These are phyloP conservation scores for Phytopythium litorale DNA, from an alignment of 352 stramenopile species.

Conservation along the genomic window DNA sequence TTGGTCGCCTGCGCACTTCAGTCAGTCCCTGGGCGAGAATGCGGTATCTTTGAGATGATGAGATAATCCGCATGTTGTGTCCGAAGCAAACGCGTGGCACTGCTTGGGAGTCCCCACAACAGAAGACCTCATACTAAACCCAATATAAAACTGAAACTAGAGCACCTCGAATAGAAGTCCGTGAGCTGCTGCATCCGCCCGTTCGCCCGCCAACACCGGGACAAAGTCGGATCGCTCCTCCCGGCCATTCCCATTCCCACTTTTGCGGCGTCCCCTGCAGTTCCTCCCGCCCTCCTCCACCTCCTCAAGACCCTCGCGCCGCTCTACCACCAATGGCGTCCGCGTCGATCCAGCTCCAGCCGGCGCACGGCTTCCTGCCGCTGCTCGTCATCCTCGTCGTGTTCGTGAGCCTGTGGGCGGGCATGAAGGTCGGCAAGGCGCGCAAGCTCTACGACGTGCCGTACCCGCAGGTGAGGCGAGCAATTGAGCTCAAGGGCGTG, in stretches of 20 bases:
- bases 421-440: conserved; percentile 44
- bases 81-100: background rate
- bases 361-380: conserved; percentile 42
- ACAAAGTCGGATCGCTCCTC: background rate
- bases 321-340: background rate
- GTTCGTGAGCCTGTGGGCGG: conserved; percentile 55
- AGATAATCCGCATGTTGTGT: too few relatives aligned
- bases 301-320: background rate
- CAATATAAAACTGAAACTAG: background rate
- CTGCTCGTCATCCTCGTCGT: conserved; percentile 40
- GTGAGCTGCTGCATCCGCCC: background rate
- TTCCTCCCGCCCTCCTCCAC: background rate
- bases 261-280: background rate
- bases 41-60: background rate
- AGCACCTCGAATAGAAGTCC: background rate
- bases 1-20: too few relatives aligned
- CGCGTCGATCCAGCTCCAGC: conserved; percentile 26
- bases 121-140: background rate
- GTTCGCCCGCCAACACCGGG: background rate
- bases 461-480: conserved; percentile 38
- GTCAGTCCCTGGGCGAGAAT: background rate
- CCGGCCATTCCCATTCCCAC: background rate
- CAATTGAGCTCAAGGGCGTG: background rate
- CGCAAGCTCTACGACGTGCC: conserved; percentile 64
- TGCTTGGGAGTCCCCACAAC: background rate